These are phyloP conservation scores for Tricholoma terreum DNA, from an alignment of 768 basidiomycete genomes.

Conservation along the genomic window DNA sequence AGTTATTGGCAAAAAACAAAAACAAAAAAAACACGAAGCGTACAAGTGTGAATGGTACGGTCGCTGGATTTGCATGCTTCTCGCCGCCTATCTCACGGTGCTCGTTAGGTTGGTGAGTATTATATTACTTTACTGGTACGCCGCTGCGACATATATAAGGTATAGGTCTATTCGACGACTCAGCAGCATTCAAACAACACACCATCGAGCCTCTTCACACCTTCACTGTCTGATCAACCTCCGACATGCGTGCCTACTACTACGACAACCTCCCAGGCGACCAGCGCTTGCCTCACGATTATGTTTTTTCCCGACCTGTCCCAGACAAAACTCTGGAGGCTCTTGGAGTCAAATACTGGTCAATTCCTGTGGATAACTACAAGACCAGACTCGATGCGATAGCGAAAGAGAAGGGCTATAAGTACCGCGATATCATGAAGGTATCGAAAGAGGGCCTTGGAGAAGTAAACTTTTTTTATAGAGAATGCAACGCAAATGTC, in stretches of 20 bases:
- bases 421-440: slow-evolving; percentile 78
- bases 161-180: no score
- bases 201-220: no score
- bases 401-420: slow-evolving; percentile 70
- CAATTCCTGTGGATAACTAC: slow-evolving; percentile 60
- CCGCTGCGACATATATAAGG: no score
- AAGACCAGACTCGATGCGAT: slow-evolving; percentile 56
- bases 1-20: no score
- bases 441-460: slow-evolving; percentile 79
- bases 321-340: slow-evolving; percentile 42
- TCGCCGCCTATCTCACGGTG: no score
- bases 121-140: no score
- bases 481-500: neutral
- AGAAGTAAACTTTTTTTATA: slow-evolving; percentile 39
- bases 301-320: slow-evolving; percentile 53
- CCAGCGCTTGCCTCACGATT: slow-evolving; percentile 80
- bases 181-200: no score
- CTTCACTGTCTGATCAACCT: slow-evolving; percentile 21
- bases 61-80: no score
- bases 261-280: slow-evolving; percentile 75
- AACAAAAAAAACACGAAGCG: no score
- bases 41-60: no score
- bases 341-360: slow-evolving; percentile 67
- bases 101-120: no score
- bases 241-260: slow-evolving; percentile 71